Evolutionary conservation across 805 yeast species (phyloP).

Genomic region (Schwanniomyces polymorphus): DNA sequence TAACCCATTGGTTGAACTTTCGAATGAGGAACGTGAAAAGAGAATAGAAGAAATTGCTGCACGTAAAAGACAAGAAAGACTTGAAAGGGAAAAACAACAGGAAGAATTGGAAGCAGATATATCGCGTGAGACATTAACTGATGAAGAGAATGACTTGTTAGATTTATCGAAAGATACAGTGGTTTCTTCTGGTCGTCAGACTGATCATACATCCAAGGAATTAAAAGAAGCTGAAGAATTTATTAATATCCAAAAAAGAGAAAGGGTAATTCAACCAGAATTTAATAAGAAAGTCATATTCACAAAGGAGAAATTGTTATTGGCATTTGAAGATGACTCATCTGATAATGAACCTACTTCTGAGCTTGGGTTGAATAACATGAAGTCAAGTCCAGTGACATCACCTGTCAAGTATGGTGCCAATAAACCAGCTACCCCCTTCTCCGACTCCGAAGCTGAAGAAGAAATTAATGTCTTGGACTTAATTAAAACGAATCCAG

Average conservation of each 20-base stretch:
- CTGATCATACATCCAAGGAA: slow-evolving; percentile 16
- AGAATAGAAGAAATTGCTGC: slow-evolving; percentile 18
- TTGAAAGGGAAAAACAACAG: slow-evolving; percentile 12
- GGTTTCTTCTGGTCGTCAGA: slow-evolving; percentile 13
- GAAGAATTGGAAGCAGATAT: slow-evolving; percentile 31
- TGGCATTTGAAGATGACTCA: slow-evolving; percentile 29
- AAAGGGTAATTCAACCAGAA: slow-evolving; percentile 28
- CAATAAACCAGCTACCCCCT: neutral
- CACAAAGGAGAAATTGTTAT: slow-evolving; percentile 29
- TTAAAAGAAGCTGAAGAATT: slow-evolving; percentile 32
- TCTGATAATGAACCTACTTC: slow-evolving; percentile 13
- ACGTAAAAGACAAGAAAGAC: slow-evolving; percentile 12
- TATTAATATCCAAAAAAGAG: slow-evolving; percentile 33
- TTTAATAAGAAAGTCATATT: slow-evolving; percentile 24
- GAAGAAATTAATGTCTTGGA: slow-evolving; percentile 10
- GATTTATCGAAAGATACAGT: slow-evolving; percentile 20
- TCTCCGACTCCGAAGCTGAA: slow-evolving; percentile 6
- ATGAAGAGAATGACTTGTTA: slow-evolving; percentile 38
- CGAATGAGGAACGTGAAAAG: slow-evolving; percentile 15
- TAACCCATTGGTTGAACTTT: slow-evolving; percentile 1
- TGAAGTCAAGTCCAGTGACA: slow-evolving; percentile 30
- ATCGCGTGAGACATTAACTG: slow-evolving; percentile 31
- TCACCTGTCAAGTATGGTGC: slow-evolving; percentile 22
- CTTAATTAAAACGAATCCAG: slow-evolving; percentile 6
- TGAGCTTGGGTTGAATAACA: slow-evolving; percentile 6